Evolutionary conservation across 352 stramenopile genomes (phyloP).

Genomic region (Globisporangium cylindrosporum): DNA sequence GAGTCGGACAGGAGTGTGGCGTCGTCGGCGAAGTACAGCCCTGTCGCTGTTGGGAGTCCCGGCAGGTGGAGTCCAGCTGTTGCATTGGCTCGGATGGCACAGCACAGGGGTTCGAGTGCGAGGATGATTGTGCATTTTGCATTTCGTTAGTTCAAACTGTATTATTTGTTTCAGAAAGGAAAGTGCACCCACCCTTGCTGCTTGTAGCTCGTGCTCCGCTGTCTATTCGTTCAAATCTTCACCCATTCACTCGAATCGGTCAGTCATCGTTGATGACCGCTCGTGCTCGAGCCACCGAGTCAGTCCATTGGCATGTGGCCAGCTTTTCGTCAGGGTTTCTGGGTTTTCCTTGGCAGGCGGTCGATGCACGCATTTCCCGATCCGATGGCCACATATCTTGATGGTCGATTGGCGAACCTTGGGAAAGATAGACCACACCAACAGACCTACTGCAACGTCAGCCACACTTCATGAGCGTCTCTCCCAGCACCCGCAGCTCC

Average conservation of each 20-base stretch:
- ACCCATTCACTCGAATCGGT: not conserved
- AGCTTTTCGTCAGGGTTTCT: not conserved
- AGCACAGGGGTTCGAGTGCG: too few relatives aligned
- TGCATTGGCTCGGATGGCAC: too few relatives aligned
- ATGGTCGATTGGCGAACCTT: not conserved
- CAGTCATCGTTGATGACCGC: not conserved
- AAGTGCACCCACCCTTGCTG: not conserved
- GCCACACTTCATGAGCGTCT: constrained; percentile 21
- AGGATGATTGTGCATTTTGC: too few relatives aligned
- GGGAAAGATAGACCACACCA: not conserved
- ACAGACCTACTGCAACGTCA: not conserved
- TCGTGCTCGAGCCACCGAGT: not conserved
- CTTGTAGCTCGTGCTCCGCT: not conserved
- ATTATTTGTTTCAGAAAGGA: not conserved
- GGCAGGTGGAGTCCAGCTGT: too few relatives aligned
- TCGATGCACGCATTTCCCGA: not conserved
- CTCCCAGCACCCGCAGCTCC: constrained; percentile 25
- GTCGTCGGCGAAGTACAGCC: too few relatives aligned
- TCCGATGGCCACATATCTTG: not conserved
- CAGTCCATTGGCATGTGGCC: not conserved
- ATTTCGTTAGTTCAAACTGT: too few relatives aligned
- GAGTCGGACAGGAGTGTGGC: too few relatives aligned
- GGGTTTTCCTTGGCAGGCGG: not conserved
- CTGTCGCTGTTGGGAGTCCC: too few relatives aligned
- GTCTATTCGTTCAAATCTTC: constrained; percentile 4